phyloP scores from a whole-genome alignment of 1,139 yeast genomes.

The Nakaseomyces nivariensis region DNA sequence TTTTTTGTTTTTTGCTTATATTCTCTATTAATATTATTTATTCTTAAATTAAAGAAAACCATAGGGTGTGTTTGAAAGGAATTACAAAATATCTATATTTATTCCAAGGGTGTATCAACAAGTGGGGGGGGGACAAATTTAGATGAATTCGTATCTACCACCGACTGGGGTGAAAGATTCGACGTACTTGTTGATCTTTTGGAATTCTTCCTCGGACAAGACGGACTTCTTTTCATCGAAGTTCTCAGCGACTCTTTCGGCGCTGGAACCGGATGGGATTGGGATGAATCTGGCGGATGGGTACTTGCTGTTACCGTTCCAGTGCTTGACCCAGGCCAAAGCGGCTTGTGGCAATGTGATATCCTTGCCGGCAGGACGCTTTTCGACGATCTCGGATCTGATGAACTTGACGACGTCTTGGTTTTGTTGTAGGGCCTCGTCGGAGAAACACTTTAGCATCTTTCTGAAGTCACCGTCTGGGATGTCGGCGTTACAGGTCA shows the following conservation, averaged over 20 bases:
- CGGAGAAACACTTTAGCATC: constrained; percentile 48
- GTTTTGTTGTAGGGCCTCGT: constrained; percentile 48
- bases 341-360: constrained; percentile 61
- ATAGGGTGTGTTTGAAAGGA: no score
- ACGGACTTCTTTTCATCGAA: constrained; percentile 33
- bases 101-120: neutral
- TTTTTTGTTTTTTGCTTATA: neutral
- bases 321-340: constrained; percentile 54
- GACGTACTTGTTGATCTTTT: constrained; percentile 38
- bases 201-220: constrained; percentile 45
- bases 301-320: constrained; percentile 34
- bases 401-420: constrained; percentile 33
- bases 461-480: constrained; percentile 48
- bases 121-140: no score
- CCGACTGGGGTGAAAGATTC: constrained; percentile 38
- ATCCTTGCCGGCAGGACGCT: constrained; percentile 36
- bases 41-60: no score
- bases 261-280: constrained; percentile 65
- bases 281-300: constrained; percentile 50
- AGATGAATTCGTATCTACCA: constrained; percentile 35
- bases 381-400: constrained; percentile 37
- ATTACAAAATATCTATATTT: no score
- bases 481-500: constrained; percentile 37
- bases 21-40: no score
- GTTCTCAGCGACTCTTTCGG: constrained; percentile 51